Evolutionary conservation across 768 basidiomycete genomes (phyloP).

Genomic region (Austroboletus eburneus): DNA sequence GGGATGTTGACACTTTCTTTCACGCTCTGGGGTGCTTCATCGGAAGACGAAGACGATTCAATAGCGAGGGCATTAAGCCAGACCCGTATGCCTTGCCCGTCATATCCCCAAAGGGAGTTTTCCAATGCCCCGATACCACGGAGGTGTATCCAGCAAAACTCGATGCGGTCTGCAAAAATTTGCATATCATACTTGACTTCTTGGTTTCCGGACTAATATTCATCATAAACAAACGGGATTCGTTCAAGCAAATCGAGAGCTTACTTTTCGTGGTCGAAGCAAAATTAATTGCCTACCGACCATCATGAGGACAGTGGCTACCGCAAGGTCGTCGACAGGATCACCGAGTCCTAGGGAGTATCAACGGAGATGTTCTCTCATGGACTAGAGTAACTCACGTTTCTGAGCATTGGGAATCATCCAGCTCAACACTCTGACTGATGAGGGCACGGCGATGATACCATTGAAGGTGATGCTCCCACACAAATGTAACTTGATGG

Average conservation of each 20-base stretch:
- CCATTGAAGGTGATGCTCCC: constrained; percentile 94
- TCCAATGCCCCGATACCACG: constrained; percentile 90
- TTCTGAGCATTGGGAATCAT: constrained; percentile 93
- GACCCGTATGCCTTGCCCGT: constrained; percentile 81
- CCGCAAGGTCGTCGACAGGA: constrained; percentile 85
- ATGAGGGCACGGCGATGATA: constrained; percentile 76
- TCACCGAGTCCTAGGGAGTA: constrained; percentile 78
- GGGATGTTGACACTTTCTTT: constrained; percentile 93
- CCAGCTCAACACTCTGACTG: constrained; percentile 93
- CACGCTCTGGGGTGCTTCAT: constrained; percentile 47
- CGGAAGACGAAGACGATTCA: constrained; percentile 49
- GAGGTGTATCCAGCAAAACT: constrained; percentile 98
- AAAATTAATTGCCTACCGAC: constrained; percentile 89
- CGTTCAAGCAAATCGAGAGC: constrained; percentile 5
- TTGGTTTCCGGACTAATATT: constrained; percentile 65
- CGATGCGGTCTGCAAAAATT: constrained; percentile 93
- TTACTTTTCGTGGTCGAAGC: constrained; percentile 81
- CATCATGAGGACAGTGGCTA: constrained; percentile 94
- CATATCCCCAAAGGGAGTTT: constrained; percentile 97
- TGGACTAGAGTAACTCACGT: constrained; percentile 47
- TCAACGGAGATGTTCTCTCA: constrained; percentile 6
- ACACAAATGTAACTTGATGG: constrained; percentile 84
- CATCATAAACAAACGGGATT: not conserved
- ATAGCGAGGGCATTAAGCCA: constrained; percentile 97
- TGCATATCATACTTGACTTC: constrained; percentile 98